Evolutionary conservation across 345 rosid species (phyloP), one percentile per base, ranked within the genome.

Genomic region (Syzygium aqueum): DNA sequence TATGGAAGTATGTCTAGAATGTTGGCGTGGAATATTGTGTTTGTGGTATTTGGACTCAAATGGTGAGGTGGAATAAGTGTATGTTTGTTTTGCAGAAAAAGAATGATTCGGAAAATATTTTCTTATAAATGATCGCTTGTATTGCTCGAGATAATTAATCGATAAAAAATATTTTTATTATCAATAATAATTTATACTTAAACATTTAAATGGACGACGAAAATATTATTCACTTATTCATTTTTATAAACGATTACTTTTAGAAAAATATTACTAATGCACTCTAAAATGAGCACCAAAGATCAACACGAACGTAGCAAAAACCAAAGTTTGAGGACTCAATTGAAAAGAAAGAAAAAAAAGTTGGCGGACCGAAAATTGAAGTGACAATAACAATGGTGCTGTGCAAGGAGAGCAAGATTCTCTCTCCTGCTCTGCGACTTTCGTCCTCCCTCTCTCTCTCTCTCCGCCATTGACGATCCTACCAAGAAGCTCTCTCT

Each of bases 11-110:
- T 63, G 37, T 14, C 21, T n/a, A 14, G 14, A 63, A 14, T 14
- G 37, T 63, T n/a, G 73, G 16, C 0, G 21, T 28, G 10, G 73
- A 30, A 0, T 0, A 28, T 63, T 5, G 1, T 14, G 22, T 63
- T 63, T 13, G 77, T 3, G 37, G 40, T 63, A 15, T 14, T 63
- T 28, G 40, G 40, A 63, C 17, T 9, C 11, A 7, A 63, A 2
- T 15, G 40, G 21, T 28, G 73, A 63, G 14, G 77, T n/a, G 77
- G 37, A 15, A 28, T 56, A 22, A 43, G 7, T 6, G 1, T 43
- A 1, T 1, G 1, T 43, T 40, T 40, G 43, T 40, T 40, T 40
- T 1, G 1, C 43, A 40, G 43, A 40, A 40, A 37, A 40, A 40
- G 5, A 40, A 40, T 40, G 6, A 40, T 40, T 40, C 7, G 46